These are phyloP conservation scores for Yamadazyma buinensis DNA, from an alignment of 1,139 yeast species.

Conservation along the genomic window DNA sequence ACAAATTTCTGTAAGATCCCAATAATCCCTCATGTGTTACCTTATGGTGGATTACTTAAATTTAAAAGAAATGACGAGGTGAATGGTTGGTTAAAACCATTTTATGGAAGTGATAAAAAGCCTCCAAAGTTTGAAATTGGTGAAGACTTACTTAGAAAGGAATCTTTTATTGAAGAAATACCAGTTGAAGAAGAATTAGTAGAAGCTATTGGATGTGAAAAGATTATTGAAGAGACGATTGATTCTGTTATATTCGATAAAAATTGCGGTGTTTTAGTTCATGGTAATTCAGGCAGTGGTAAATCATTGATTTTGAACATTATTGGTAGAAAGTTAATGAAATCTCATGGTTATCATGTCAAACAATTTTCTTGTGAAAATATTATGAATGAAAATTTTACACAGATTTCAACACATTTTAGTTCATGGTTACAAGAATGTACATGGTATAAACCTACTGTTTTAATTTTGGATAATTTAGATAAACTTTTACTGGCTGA, in stretches of 20 bases:
- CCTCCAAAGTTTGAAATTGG: conserved; percentile 47
- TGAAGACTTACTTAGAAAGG: conserved; percentile 48
- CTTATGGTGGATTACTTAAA: conserved; percentile 61
- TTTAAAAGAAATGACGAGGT: conserved; percentile 45
- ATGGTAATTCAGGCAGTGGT: conserved; percentile 82
- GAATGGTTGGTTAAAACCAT: conserved; percentile 43
- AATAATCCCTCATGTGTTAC: conserved; percentile 41
- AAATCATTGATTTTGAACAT: conserved; percentile 55
- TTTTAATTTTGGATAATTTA: conserved; percentile 75
- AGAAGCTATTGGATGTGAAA: conserved; percentile 51
- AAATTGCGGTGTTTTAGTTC: conserved; percentile 52
- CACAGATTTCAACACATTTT: conserved; percentile 43
- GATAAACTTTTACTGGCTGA: conserved; percentile 75
- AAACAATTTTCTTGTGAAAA: conserved; percentile 52
- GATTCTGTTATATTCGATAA: conserved; percentile 44
- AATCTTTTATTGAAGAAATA: conserved; percentile 39
- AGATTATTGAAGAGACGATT: conserved; percentile 36
- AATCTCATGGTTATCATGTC: conserved; percentile 37
- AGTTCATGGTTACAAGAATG: conserved; percentile 55
- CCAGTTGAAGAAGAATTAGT: conserved; percentile 8
- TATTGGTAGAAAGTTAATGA: conserved; percentile 33
- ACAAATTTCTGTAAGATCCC: conserved; percentile 53
- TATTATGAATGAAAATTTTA: conserved; percentile 51
- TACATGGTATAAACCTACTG: conserved; percentile 77
- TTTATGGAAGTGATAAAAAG: conserved; percentile 20